Percentiles rank a stretch among this genome's conserved stretches.
Evolutionary conservation across 2,329 filamentous ascomycete species (phyloP).

Genomic region (Diaporthe longicolla): DNA sequence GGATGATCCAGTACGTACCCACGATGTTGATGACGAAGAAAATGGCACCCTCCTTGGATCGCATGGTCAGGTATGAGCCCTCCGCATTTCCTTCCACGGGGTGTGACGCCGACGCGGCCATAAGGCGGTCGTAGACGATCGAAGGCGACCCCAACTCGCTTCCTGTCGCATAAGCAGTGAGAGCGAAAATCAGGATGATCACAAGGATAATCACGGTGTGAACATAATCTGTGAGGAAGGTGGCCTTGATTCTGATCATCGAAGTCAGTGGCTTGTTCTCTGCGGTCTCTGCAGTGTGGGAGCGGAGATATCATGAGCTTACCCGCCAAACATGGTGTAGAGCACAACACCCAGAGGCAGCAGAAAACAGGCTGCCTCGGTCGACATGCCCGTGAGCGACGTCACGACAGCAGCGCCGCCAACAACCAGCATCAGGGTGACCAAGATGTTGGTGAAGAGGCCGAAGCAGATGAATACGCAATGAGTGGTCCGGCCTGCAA

Average conservation of each 20-base stretch:
- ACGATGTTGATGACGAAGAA: constrained; percentile 93
- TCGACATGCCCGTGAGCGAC: constrained; percentile 80
- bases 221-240: constrained; percentile 87
- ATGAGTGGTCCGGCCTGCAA: constrained; percentile 59
- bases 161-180: constrained; percentile 84
- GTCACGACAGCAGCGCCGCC: constrained; percentile 82
- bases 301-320: not conserved
- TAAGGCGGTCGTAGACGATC: constrained; percentile 83
- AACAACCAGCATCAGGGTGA: constrained; percentile 90
- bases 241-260: constrained; percentile 75
- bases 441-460: constrained; percentile 86
- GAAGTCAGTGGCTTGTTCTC: not conserved
- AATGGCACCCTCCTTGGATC: constrained; percentile 82
- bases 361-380: constrained; percentile 86
- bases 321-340: constrained; percentile 83
- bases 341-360: constrained; percentile 84
- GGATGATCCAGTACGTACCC: constrained; percentile 58
- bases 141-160: constrained; percentile 80
- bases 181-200: constrained; percentile 88
- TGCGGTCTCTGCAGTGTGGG: not conserved
- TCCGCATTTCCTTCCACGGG: constrained; percentile 85
- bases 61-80: constrained; percentile 91
- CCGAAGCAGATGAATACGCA: constrained; percentile 86
- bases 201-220: constrained; percentile 89
- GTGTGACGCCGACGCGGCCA: constrained; percentile 76